phyloP scores from a whole-genome alignment of 148 eudicot genomes.

The Vaccinium macrocarpon region DNA sequence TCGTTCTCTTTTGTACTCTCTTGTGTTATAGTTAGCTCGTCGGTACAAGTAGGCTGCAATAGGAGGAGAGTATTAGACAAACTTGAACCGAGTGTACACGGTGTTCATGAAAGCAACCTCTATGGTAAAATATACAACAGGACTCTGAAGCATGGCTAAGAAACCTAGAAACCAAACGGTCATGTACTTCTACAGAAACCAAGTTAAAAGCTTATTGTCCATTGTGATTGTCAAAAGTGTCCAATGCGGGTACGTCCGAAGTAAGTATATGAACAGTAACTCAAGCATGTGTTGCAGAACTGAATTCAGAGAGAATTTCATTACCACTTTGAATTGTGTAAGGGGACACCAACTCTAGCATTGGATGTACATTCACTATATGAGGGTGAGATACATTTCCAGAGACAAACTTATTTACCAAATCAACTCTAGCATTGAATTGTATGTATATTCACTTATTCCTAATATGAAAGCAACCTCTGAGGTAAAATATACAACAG shows the following conservation, averaged over 20 bases:
- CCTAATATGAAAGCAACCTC: too few species aligned
- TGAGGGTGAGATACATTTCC: neutral
- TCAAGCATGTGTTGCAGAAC: neutral
- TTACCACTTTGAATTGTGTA: neutral
- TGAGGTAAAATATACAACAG: too few species aligned
- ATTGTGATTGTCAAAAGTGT: neutral
- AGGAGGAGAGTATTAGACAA: too few species aligned
- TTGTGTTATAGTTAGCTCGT: too few species aligned
- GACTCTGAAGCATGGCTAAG: neutral
- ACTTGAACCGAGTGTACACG: too few species aligned
- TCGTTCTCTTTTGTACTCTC: too few species aligned
- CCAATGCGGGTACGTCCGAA: neutral
- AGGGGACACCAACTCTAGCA: neutral
- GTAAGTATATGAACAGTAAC: neutral
- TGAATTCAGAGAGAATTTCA: neutral
- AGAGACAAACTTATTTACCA: constrained; percentile 1
- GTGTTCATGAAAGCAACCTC: too few species aligned
- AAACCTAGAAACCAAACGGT: neutral
- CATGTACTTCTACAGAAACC: neutral
- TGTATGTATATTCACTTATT: too few species aligned
- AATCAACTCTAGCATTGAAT: neutral
- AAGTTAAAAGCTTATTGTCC: neutral
- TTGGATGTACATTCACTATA: neutral
- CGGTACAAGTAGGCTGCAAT: too few species aligned
- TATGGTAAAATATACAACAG: too few species aligned